Evolutionary conservation across 1,284 basidiomycete genomes (phyloP).

Genomic region (Neolentinus lepideus): DNA sequence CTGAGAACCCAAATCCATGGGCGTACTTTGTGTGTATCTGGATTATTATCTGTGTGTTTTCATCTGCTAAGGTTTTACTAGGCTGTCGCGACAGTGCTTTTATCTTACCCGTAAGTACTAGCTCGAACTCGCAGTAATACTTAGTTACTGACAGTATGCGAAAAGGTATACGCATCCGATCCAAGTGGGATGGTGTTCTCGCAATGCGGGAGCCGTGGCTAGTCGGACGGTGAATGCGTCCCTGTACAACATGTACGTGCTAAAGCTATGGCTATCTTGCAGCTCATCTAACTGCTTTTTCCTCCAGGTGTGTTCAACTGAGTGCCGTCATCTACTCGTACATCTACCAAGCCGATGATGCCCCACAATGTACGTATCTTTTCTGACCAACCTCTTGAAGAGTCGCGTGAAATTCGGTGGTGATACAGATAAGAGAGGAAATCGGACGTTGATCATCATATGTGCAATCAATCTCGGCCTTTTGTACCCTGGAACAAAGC

Average conservation of each 20-base stretch:
- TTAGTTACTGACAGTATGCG: conserved; percentile 53
- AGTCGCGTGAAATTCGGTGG: neutral
- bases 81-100: neutral
- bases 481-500: conserved; percentile 41
- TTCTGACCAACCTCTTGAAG: neutral
- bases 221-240: conserved; percentile 46
- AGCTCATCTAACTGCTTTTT: too few species aligned
- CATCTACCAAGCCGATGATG: conserved; percentile 26
- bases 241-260: conserved; percentile 54
- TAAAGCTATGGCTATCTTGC: neutral
- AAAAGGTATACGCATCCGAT: conserved; percentile 22
- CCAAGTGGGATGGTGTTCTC: conserved; percentile 1
- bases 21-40: conserved; percentile 44
- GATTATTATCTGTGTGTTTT: too few species aligned
- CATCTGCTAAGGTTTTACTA: neutral
- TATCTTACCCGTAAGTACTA: neutral
- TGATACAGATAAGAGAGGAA: conserved; percentile 30
- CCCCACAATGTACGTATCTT: conserved; percentile 36
- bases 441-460: conserved; percentile 28
- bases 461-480: conserved; percentile 28
- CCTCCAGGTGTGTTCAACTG: conserved; percentile 29
- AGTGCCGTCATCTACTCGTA: conserved; percentile 40
- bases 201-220: neutral
- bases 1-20: conserved; percentile 46
- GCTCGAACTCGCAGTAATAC: conserved; percentile 45